These are phyloP conservation scores for Eruca vesicaria DNA, from an alignment of 441 rosid species.

Conservation along the genomic window DNA sequence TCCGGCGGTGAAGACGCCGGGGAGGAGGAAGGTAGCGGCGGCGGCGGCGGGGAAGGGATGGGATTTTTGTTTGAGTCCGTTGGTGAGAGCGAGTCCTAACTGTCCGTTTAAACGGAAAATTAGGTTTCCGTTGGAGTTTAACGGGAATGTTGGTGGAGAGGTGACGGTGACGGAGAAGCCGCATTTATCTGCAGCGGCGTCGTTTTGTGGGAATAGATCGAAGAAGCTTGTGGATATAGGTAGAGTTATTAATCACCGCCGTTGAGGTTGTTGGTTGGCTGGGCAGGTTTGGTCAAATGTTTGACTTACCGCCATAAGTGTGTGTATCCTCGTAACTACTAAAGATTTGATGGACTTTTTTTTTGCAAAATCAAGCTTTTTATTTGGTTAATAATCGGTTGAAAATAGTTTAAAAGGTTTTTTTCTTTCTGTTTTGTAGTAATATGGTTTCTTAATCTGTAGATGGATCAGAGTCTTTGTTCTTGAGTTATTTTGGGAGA, in stretches of 20 bases:
- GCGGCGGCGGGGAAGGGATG: slow-evolving; percentile 42
- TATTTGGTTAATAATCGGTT: slow-evolving; percentile 7
- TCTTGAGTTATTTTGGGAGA: not conserved
- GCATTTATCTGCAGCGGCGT: slow-evolving; percentile 63
- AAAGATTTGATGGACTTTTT: slow-evolving; percentile 4
- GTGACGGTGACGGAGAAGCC: slow-evolving; percentile 54
- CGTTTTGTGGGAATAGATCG: slow-evolving; percentile 70
- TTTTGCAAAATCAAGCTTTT: slow-evolving; percentile 13
- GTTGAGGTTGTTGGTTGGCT: slow-evolving; percentile 33
- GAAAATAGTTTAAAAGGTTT: not conserved
- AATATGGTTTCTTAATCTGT: not conserved
- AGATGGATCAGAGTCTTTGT: slow-evolving; percentile 8
- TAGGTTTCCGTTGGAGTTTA: slow-evolving; percentile 60
- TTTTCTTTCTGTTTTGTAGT: too few relatives aligned
- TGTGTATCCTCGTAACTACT: not conserved
- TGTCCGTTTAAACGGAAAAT: slow-evolving; percentile 61
- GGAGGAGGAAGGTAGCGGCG: slow-evolving; percentile 31
- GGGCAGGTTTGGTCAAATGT: slow-evolving; percentile 39
- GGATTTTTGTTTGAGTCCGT: slow-evolving; percentile 44
- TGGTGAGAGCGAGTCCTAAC: slow-evolving; percentile 82
- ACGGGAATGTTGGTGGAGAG: slow-evolving; percentile 38
- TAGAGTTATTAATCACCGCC: slow-evolving; percentile 51
- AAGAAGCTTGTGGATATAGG: slow-evolving; percentile 91
- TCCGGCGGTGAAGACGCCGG: slow-evolving; percentile 34
- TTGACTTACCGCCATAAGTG: slow-evolving; percentile 13